These are phyloP conservation scores for Stygiomarasmius scandens DNA, from an alignment of 1,284 basidiomycete genomes.

Conservation along the genomic window DNA sequence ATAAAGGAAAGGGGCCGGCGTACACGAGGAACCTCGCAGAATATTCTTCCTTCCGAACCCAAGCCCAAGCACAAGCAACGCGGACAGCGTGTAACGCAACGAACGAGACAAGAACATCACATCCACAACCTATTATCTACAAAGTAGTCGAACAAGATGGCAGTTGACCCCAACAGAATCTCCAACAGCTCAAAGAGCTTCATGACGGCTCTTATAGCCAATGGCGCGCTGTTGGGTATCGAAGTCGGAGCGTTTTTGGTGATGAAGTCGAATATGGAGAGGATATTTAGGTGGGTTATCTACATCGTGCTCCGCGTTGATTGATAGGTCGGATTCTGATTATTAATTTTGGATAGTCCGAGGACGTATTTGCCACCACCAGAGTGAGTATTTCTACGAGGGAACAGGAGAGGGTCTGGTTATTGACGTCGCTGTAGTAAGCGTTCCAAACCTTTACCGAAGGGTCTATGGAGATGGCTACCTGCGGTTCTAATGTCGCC, in stretches of 20 bases:
- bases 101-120: too few species aligned
- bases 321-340: neutral
- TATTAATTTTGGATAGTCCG: constrained; percentile 35
- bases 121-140: too few species aligned
- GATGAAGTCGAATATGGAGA: constrained; percentile 46
- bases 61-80: too few species aligned
- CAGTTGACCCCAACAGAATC: constrained; percentile 28
- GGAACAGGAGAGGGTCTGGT: too few species aligned
- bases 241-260: constrained; percentile 60
- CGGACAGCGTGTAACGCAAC: too few species aligned
- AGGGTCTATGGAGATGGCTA: constrained; percentile 50
- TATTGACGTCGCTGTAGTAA: too few species aligned
- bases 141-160: constrained; percentile 17
- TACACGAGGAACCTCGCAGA: too few species aligned
- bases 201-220: constrained; percentile 59
- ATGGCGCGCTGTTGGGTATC: constrained; percentile 48
- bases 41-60: too few species aligned
- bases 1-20: too few species aligned
- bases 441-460: constrained; percentile 44
- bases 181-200: constrained; percentile 48
- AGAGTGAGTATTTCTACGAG: constrained; percentile 33
- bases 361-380: constrained; percentile 58
- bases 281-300: constrained; percentile 43
- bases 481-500: constrained; percentile 43
- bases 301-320: too few species aligned